phyloP scores from a whole-genome alignment of 2,329 filamentous ascomycete species.

The Diaporthe nobilis region DNA sequence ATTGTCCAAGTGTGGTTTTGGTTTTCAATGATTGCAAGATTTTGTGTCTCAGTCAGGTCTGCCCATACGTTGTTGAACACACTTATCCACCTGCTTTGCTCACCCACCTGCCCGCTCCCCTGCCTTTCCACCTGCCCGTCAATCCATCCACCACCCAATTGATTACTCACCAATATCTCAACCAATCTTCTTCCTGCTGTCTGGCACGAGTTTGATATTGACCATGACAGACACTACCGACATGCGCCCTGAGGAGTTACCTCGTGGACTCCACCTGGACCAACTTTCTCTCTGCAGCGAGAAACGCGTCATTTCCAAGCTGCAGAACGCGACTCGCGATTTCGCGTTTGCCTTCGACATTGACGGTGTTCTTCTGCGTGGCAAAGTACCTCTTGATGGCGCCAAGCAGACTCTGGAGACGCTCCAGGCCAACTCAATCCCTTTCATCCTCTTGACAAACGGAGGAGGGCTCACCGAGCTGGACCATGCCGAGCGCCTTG shows the following conservation, averaged over 20 bases:
- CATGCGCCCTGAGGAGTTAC: conserved; percentile 2
- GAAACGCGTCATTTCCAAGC: neutral
- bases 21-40: neutral
- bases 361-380: conserved; percentile 79
- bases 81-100: neutral
- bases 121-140: neutral
- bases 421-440: conserved; percentile 73
- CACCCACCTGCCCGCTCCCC: too few relatives aligned
- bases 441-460: conserved; percentile 82
- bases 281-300: neutral
- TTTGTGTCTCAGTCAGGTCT: neutral
- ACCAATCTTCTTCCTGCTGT: neutral
- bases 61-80: neutral
- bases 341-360: conserved; percentile 62
- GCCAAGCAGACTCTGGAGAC: conserved; percentile 71
- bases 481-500: conserved; percentile 72
- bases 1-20: neutral
- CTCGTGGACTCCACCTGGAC: neutral
- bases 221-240: neutral
- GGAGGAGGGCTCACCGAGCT: conserved; percentile 78
- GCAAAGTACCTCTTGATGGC: conserved; percentile 72
- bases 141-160: neutral
- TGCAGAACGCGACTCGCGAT: neutral
- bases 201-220: neutral
- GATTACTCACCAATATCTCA: too few relatives aligned